phyloP scores from a whole-genome alignment of 2,329 filamentous ascomycete genomes.

The Colletotrichum camelliae region DNA sequence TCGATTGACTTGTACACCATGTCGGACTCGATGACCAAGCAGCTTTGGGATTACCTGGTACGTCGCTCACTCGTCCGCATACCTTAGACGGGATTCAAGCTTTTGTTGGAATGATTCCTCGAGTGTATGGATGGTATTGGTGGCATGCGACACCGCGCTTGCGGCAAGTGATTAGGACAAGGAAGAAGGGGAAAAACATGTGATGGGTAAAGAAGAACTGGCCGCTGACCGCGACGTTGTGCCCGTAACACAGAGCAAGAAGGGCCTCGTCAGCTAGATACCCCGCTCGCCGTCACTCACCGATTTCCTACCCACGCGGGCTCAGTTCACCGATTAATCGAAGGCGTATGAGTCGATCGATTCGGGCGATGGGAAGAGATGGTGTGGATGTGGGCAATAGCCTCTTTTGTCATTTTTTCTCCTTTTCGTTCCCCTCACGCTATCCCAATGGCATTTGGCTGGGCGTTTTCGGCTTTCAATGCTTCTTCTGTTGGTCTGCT shows the following conservation, averaged over 20 bases:
- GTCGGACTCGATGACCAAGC: slow-evolving; percentile 85
- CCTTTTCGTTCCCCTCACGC: not conserved
- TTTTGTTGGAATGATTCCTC: not conserved
- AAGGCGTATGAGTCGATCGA: slow-evolving; percentile 1
- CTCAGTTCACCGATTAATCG: not conserved
- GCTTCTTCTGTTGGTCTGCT: not conserved
- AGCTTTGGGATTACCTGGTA: slow-evolving; percentile 89
- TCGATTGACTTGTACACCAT: slow-evolving; percentile 98
- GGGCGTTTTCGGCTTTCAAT: slow-evolving; percentile 23
- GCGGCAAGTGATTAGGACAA: not conserved
- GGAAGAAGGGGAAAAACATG: not conserved
- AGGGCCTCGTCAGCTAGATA: slow-evolving; percentile 41
- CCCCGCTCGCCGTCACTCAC: not conserved
- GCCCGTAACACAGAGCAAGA: slow-evolving; percentile 39
- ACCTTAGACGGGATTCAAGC: not conserved
- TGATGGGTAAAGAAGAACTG: not conserved
- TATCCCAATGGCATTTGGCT: slow-evolving; percentile 19
- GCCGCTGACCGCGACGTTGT: slow-evolving; percentile 13
- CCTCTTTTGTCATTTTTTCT: not conserved
- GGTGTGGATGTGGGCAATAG: not conserved
- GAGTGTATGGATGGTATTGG: not conserved
- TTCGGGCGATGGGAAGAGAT: not conserved
- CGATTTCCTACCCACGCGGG: not conserved
- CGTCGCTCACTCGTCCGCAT: slow-evolving; percentile 18
- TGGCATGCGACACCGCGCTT: not conserved